Percentiles rank a stretch among this genome's conserved stretches.
Evolutionary conservation across 257 asterid genomes (phyloP).

Genomic region (Ocimum tenuiflorum): DNA sequence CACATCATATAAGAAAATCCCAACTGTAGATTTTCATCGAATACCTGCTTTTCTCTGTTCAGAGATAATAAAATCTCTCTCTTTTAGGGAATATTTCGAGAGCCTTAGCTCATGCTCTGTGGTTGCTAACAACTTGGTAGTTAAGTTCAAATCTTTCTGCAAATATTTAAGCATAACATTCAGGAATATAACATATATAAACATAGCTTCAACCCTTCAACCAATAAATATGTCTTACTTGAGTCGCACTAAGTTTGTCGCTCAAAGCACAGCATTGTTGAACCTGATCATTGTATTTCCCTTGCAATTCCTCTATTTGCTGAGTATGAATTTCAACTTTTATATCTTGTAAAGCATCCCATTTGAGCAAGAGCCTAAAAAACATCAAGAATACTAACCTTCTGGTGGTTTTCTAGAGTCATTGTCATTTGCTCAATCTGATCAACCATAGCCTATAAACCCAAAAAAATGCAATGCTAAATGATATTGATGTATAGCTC

Average conservation of each 20-base stretch:
- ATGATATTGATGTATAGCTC: not conserved
- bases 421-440: slow-evolving; percentile 77
- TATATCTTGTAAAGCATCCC: not conserved
- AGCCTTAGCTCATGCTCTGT: slow-evolving; percentile 52
- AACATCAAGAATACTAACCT: slow-evolving; percentile 33
- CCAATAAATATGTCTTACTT: slow-evolving; percentile 37
- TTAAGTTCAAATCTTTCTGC: slow-evolving; percentile 59
- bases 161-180: slow-evolving; percentile 28
- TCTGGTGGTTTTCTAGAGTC: slow-evolving; percentile 59
- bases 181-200: not conserved
- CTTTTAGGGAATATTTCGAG: slow-evolving; percentile 57
- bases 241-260: slow-evolving; percentile 50
- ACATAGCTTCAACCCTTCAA: not conserved
- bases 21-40: not conserved
- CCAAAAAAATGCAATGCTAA: not conserved
- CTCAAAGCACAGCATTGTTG: slow-evolving; percentile 53
- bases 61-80: slow-evolving; percentile 63
- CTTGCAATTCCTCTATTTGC: slow-evolving; percentile 59
- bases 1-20: slow-evolving; percentile 4
- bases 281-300: slow-evolving; percentile 47
- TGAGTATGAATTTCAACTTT: slow-evolving; percentile 22
- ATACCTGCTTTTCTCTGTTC: slow-evolving; percentile 87
- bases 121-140: slow-evolving; percentile 44
- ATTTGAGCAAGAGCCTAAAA: not conserved
- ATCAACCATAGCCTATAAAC: slow-evolving; percentile 74